Percentiles rank a stretch among this genome's conserved stretches.
phyloP scores from a whole-genome alignment of 345 rosid species.

The Hypericum perforatum region DNA sequence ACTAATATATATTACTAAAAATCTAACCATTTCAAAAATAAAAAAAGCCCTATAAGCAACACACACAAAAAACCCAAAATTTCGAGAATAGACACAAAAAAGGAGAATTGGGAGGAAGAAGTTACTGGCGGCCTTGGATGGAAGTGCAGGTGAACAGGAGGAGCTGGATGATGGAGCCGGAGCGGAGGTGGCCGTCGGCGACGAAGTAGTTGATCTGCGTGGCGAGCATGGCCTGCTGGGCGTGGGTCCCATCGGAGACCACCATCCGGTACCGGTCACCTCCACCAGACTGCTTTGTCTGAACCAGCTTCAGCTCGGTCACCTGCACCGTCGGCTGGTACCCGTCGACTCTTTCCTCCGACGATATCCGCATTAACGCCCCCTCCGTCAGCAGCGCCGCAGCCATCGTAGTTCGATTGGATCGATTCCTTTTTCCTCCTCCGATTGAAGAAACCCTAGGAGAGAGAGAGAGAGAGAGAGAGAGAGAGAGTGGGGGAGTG shows the following conservation, averaged over 20 bases:
- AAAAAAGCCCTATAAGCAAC: not conserved
- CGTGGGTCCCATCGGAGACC: conserved; percentile 53
- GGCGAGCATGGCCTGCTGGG: conserved; percentile 68
- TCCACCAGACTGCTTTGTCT: conserved; percentile 33
- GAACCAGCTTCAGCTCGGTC: conserved; percentile 53
- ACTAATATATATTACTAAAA: too few relatives aligned
- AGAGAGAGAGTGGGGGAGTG: too few relatives aligned
- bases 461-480: too few relatives aligned
- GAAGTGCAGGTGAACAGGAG: conserved; percentile 45
- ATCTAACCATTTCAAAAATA: too few relatives aligned
- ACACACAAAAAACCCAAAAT: not conserved
- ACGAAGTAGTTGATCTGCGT: conserved; percentile 46
- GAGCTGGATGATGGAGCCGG: conserved; percentile 52
- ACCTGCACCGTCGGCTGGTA: conserved; percentile 63
- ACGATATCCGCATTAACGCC: conserved; percentile 40
- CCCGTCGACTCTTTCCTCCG: conserved; percentile 35
- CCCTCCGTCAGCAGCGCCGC: conserved; percentile 46
- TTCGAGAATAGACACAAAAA: too few relatives aligned
- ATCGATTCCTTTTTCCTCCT: too few relatives aligned
- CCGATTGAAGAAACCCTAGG: too few relatives aligned
- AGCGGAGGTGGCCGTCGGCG: conserved; percentile 33
- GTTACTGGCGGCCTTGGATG: conserved; percentile 60
- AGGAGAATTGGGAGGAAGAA: not conserved
- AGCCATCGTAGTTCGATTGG: conserved; percentile 22
- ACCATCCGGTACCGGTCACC: conserved; percentile 42